Evolutionary conservation across 495 filamentous ascomycete species (phyloP), one percentile per base, ranked within the genome.

Genomic region (Oidiodendron maius): DNA sequence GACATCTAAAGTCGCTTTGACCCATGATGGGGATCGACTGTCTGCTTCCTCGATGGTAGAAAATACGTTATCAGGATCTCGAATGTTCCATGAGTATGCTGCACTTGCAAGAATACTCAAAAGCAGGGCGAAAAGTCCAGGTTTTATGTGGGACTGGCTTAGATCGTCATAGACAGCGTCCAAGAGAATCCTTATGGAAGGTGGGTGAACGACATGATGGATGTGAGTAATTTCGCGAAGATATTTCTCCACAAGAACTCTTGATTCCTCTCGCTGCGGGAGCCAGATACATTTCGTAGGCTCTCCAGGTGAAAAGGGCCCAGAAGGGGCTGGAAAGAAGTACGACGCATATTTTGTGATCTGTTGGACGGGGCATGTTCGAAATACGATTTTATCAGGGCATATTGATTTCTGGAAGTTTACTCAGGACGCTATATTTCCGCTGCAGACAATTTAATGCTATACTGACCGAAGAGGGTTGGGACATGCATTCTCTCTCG

Each of bases 71-170:
- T 3, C 35, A 28, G 8, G 16, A 26, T 64, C 56, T 17, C 37
- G 51, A 37, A 50, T 41, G 22, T 55, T 57, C 67, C 66, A 75
- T 34, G 65, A 67, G 24, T 64, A 64, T 6, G 71, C 64, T 13
- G 62, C 60, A 28, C 64, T 68, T 12, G 71, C 64, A 15, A 69
- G 58, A 4, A 76, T 72, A 16, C 64, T 62, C 6, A 76, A 50
- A 15, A 74, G 64, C 13, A 77, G 53, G 2, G 67, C 61, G 0
- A 66, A 58, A n/a, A 61, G 45, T 3, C 65, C 66, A 6, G 60
- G 34, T n/a, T 63, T 54, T 8, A 70, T 37, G 1, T 45, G 51
- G 5, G 56, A 52, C 13, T 63, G 25, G 6, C 41, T 44, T 9
- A 70, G 42, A 15, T 50, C 30, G 13, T 48, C 15, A 43, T 73